These are phyloP conservation scores for Cunninghamia lanceolata DNA, from an alignment of 75 land plant genomes.

Conservation along the genomic window DNA sequence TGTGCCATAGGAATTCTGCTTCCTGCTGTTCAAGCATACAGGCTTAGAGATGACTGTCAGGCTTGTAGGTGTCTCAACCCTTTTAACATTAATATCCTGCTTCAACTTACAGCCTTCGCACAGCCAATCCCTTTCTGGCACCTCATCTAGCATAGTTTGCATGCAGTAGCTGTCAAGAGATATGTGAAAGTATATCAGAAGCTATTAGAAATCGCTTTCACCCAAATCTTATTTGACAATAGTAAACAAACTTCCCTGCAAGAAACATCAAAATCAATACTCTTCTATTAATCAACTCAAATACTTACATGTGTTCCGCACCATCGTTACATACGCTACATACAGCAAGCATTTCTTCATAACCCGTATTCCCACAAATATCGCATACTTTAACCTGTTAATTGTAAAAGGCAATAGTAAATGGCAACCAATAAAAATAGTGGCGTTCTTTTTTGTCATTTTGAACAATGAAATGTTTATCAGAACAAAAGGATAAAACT, in stretches of 20 bases:
- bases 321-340: conserved; percentile 80
- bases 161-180: conserved; percentile 61
- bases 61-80: conserved; percentile 20
- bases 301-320: conserved; percentile 78
- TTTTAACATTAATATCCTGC: conserved; percentile 32
- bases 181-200: neutral
- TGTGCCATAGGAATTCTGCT: conserved; percentile 3
- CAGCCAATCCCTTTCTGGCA: conserved; percentile 71
- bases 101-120: conserved; percentile 60
- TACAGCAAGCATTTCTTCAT: conserved; percentile 66
- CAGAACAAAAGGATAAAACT: conserved; percentile 2
- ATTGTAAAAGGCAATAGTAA: neutral
- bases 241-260: neutral
- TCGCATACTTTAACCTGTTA: conserved; percentile 87
- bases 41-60: neutral
- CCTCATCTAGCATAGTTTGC: conserved; percentile 45
- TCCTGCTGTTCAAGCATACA: conserved; percentile 11
- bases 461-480: neutral
- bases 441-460: neutral
- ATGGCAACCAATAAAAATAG: neutral
- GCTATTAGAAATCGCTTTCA: neutral
- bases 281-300: neutral
- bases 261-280: neutral
- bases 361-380: conserved; percentile 85
- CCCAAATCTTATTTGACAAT: neutral